Percentiles rank a stretch among this genome's conserved stretches.
Evolutionary conservation across 495 filamentous ascomycete genomes (phyloP).

Genomic region (Daldinia grandis): DNA sequence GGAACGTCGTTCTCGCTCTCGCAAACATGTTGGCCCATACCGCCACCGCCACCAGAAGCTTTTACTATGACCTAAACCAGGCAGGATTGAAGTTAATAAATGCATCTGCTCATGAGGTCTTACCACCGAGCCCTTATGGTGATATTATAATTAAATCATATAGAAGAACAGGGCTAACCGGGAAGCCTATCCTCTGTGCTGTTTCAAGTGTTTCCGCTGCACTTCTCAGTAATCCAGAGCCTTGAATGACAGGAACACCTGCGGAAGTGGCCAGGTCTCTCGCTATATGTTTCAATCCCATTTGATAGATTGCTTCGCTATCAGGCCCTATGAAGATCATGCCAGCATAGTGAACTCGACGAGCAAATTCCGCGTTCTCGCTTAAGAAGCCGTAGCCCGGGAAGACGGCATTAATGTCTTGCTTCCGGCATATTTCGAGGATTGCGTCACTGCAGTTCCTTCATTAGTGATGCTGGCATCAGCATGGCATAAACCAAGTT

Average conservation of each 20-base stretch:
- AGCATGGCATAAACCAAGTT: not conserved
- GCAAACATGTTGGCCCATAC: constrained; percentile 59
- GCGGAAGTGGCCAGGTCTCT: constrained; percentile 44
- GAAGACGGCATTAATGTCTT: constrained; percentile 32
- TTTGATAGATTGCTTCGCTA: constrained; percentile 60
- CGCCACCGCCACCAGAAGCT: constrained; percentile 62
- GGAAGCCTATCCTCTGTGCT: constrained; percentile 34
- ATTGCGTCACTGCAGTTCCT: constrained; percentile 28
- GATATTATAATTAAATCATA: not conserved
- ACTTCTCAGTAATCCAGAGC: constrained; percentile 22
- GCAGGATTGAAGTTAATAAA: not conserved
- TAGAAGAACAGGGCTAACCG: constrained; percentile 20
- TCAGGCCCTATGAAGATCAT: constrained; percentile 64
- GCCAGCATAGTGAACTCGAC: constrained; percentile 55
- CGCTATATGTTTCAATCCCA: constrained; percentile 68
- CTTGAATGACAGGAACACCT: constrained; percentile 35
- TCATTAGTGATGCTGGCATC: constrained; percentile 9
- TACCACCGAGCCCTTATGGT: not conserved
- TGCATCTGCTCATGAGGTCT: not conserved
- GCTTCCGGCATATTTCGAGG: constrained; percentile 32
- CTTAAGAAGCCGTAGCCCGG: constrained; percentile 59
- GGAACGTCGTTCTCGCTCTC: constrained; percentile 49
- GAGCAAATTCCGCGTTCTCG: constrained; percentile 67
- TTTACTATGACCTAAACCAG: constrained; percentile 45
- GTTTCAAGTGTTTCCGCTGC: constrained; percentile 10